Percentiles rank a stretch among this genome's conserved stretches.
These are phyloP conservation scores for Dalbergia oliveri DNA, from an alignment of 306 rosid genomes.

Conservation along the genomic window DNA sequence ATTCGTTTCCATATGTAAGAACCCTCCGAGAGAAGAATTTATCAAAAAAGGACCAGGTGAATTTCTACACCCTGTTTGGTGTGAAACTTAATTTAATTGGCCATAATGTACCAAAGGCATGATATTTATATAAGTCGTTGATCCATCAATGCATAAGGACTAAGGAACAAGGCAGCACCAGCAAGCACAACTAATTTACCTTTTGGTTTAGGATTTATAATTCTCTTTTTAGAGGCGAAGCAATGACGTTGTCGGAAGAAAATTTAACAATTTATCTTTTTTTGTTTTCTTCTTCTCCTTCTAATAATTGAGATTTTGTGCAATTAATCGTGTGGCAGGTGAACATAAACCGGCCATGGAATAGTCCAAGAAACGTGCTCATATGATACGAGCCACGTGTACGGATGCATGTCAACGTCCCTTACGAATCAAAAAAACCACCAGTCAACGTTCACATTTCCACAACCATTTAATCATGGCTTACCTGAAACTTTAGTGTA, in stretches of 20 bases:
- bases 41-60: too few relatives aligned
- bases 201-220: background rate
- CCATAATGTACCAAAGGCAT: background rate
- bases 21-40: too few relatives aligned
- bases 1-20: too few relatives aligned
- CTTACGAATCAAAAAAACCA: slow-evolving; percentile 3
- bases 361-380: slow-evolving; percentile 31
- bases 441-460: background rate
- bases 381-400: slow-evolving; percentile 36
- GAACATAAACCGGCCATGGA: background rate
- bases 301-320: slow-evolving; percentile 9
- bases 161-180: background rate
- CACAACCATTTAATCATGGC: too few relatives aligned
- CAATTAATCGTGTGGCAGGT: background rate
- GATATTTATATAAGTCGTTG: slow-evolving; percentile 1
- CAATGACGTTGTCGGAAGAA: background rate
- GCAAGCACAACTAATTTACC: background rate
- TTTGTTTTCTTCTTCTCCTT: background rate
- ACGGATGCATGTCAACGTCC: slow-evolving; percentile 38
- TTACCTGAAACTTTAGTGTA: too few relatives aligned
- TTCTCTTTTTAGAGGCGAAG: background rate
- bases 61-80: background rate
- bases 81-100: background rate
- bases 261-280: background rate
- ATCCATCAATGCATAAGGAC: background rate